A percentile compares a stretch with the other conserved stretches of the same genome.
These are phyloP conservation scores for Neocucurbitaria cava DNA, from an alignment of 2,329 filamentous ascomycete species.

Conservation along the genomic window DNA sequence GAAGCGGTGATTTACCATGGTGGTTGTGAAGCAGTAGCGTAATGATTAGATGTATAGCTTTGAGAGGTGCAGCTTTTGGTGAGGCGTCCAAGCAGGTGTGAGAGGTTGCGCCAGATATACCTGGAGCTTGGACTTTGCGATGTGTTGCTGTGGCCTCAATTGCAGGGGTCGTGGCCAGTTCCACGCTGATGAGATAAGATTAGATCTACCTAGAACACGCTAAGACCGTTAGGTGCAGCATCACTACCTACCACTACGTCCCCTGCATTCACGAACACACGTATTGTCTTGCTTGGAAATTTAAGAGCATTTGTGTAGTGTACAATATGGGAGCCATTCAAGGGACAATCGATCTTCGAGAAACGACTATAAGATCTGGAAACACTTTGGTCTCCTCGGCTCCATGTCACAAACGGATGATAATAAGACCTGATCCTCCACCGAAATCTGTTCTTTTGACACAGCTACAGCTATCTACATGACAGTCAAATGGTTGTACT, in stretches of 20 bases:
- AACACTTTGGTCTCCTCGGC: too few relatives aligned
- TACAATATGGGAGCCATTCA: too few relatives aligned
- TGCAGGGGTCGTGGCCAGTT: conserved; percentile 35
- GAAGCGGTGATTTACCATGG: conserved; percentile 33
- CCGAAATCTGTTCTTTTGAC: too few relatives aligned
- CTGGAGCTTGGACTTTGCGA: conserved; percentile 26
- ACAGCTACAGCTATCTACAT: too few relatives aligned
- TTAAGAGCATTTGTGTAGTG: too few relatives aligned
- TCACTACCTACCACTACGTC: neutral
- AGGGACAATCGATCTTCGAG: too few relatives aligned
- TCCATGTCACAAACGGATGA: too few relatives aligned
- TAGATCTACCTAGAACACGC: conserved; percentile 27
- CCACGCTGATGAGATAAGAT: conserved; percentile 39
- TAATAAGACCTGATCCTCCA: too few relatives aligned
- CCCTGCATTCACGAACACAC: too few relatives aligned
- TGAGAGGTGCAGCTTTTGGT: neutral
- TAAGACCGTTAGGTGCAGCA: neutral
- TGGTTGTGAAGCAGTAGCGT: conserved; percentile 12
- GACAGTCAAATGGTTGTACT: too few relatives aligned
- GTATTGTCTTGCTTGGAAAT: too few relatives aligned
- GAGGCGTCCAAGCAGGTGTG: conserved; percentile 6
- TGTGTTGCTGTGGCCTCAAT: conserved; percentile 44
- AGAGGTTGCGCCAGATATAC: conserved; percentile 19
- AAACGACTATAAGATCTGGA: too few relatives aligned
- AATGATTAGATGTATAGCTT: neutral